Conservation (phyloP, 768 basidiomycete genomes). For the Tricholoma terreum region DNA sequence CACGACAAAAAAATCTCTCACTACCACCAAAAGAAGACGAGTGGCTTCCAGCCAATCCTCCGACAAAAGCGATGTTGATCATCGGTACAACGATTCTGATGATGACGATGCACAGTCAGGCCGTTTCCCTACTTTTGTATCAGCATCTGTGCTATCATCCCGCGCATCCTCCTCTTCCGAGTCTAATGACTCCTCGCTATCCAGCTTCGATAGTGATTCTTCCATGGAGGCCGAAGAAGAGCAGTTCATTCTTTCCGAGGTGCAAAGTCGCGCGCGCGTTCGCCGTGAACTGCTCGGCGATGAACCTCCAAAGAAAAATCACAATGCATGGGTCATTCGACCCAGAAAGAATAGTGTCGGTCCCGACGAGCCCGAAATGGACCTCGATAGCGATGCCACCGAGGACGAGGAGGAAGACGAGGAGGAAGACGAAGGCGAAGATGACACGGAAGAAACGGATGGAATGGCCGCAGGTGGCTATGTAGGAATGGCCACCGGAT, state of each 20-base stretch:
- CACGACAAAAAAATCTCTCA: slow-evolving; percentile 23
- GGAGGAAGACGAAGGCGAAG: slow-evolving; percentile 40
- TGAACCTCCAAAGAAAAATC: slow-evolving; percentile 38
- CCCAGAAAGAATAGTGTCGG: slow-evolving; percentile 72
- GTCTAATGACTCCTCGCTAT: slow-evolving; percentile 38
- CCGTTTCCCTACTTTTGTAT: slow-evolving; percentile 65
- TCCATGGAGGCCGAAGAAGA: slow-evolving; percentile 62
- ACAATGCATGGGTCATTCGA: slow-evolving; percentile 65
- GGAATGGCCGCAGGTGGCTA: slow-evolving; percentile 37
- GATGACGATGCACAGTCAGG: slow-evolving; percentile 32
- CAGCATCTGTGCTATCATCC: slow-evolving; percentile 56
- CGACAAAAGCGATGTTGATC: slow-evolving; percentile 37
- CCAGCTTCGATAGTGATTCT: slow-evolving; percentile 50
- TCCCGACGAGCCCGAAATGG: slow-evolving; percentile 60
- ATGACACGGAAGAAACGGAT: slow-evolving; percentile 47
- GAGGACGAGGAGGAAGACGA: slow-evolving; percentile 60
- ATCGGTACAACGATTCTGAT: slow-evolving; percentile 26
- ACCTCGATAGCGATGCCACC: slow-evolving; percentile 56
- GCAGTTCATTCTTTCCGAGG: slow-evolving; percentile 50
- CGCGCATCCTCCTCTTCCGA: slow-evolving; percentile 44
- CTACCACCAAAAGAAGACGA: slow-evolving; percentile 33
- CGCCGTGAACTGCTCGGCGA: slow-evolving; percentile 60
- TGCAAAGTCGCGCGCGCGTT: slow-evolving; percentile 49
- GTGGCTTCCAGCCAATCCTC: slow-evolving; percentile 30
- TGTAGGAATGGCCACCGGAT: slow-evolving; percentile 67